A percentile compares a stretch with the other conserved stretches of the same genome.
These are phyloP conservation scores for Phytophthora pistaciae DNA, from an alignment of 352 stramenopile species.

Conservation along the genomic window DNA sequence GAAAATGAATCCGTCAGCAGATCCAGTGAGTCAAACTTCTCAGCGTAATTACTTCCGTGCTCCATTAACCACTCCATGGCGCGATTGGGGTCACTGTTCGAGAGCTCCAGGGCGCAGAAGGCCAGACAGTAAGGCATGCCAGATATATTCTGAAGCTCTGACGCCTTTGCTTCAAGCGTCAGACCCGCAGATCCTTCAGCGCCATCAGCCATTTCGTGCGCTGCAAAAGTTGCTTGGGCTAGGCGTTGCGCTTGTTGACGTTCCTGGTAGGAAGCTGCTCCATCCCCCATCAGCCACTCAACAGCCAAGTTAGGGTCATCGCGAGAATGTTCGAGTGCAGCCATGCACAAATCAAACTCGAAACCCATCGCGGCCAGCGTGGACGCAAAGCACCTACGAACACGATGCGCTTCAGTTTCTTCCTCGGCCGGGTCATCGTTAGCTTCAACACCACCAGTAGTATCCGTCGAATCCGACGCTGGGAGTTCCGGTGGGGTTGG, in stretches of 20 bases:
- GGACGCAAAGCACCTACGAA: slow-evolving; percentile 81
- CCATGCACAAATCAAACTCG: slow-evolving; percentile 90
- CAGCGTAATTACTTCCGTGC: slow-evolving; percentile 66
- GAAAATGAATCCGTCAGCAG: slow-evolving; percentile 61
- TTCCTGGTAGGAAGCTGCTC: slow-evolving; percentile 79
- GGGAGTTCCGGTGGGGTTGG: slow-evolving; percentile 51
- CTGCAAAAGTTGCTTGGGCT: slow-evolving; percentile 53
- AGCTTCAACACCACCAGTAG: slow-evolving; percentile 24
- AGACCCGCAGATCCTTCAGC: slow-evolving; percentile 22
- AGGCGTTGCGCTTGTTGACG: slow-evolving; percentile 69
- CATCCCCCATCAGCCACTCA: slow-evolving; percentile 88
- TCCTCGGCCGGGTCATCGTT: slow-evolving; percentile 74
- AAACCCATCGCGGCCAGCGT: slow-evolving; percentile 90
- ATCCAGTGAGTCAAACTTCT: slow-evolving; percentile 58
- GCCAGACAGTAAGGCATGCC: slow-evolving; percentile 76
- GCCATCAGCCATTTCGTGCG: slow-evolving; percentile 30
- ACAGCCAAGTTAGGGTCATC: slow-evolving; percentile 88
- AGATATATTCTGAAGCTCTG: slow-evolving; percentile 80
- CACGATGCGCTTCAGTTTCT: slow-evolving; percentile 77
- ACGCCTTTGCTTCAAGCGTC: slow-evolving; percentile 67
- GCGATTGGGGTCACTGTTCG: slow-evolving; percentile 82
- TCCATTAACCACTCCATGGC: slow-evolving; percentile 92
- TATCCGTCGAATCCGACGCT: slow-evolving; percentile 21
- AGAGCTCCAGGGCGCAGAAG: slow-evolving; percentile 77
- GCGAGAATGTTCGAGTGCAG: slow-evolving; percentile 77